Base-by-base conservation (phyloP, 2,329 filamentous ascomycete genomes). In the Lecanicillium sp. region DNA sequence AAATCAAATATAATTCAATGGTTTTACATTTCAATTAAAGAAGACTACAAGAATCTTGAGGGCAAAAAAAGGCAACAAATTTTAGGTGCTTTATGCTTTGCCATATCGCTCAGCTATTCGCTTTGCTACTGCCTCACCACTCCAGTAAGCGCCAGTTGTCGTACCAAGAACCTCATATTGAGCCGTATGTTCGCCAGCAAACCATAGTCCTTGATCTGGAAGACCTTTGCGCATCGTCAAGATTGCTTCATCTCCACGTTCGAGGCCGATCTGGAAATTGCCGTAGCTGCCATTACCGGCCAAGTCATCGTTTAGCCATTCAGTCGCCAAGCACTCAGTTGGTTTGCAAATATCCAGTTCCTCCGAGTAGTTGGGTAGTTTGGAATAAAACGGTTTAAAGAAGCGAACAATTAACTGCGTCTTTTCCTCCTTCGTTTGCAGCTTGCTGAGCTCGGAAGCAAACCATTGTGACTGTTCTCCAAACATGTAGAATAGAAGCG, bases 101-200 rank as follows among this genome's bases (percentile, higher is more conserved):
- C 63, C 70, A 54, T 80, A 81, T 7, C 60, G 66, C 51, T 71
- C 66, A 1, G 67, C 63, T 42, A 88, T 75, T 53, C 79, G 74
- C 56, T 67, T 72, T 1, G 73, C 88, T 25, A 88, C 84, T 15
- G 72, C 74, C 64, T 94, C 86, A 2, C 89, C 89, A 56, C 84
- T 87, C 86, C 86, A 94, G 58, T 87, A 95, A 9, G 90, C 90
- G 1, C 90, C 90, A 1, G 87, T 94, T 11, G 82, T 84, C 4
- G 89, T 95, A 0, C 89, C 90, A 44, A 95, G 59, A 9, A 85
- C 88, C 19, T 94, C 80, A 64, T 95, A 94, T 4, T 89, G 88
- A 39, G 86, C 82, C 16, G 87, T 94, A 62, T 95, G 88, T 62
- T 95, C 88, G 0, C 88, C 88, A 0, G 88, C 88, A 47, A 95